A percentile compares a stretch with the other conserved stretches of the same genome.
Evolutionary conservation across 805 yeast species (phyloP).

Genomic region (Yamadazyma ubonensis): DNA sequence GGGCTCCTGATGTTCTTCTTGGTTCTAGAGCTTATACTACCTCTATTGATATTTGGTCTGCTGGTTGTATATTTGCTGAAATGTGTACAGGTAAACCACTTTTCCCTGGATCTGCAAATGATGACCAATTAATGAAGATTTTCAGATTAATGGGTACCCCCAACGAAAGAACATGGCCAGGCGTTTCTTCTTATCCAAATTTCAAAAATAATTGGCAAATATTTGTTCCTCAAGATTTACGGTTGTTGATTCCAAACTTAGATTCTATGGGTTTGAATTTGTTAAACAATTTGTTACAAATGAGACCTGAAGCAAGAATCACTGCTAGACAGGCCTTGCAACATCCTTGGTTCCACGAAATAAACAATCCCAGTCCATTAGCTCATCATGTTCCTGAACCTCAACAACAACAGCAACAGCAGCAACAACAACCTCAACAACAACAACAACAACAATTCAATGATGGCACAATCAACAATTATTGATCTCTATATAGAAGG

Average conservation of each 20-base stretch:
- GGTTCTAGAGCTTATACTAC: slow-evolving; percentile 96
- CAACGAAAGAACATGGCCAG: slow-evolving; percentile 95
- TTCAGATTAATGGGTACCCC: slow-evolving; percentile 97
- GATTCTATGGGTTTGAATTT: slow-evolving; percentile 70
- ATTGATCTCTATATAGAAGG: background rate
- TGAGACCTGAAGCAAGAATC: slow-evolving; percentile 61
- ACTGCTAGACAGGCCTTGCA: slow-evolving; percentile 62
- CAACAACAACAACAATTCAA: slow-evolving; percentile 21
- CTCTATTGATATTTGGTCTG: slow-evolving; percentile 97
- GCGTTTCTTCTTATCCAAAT: slow-evolving; percentile 86
- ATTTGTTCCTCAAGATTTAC: slow-evolving; percentile 84
- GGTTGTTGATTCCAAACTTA: slow-evolving; percentile 63
- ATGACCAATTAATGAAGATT: slow-evolving; percentile 89
- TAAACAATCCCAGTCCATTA: slow-evolving; percentile 42
- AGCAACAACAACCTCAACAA: slow-evolving; percentile 21
- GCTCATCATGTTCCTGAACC: slow-evolving; percentile 28
- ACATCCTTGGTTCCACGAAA: slow-evolving; percentile 83
- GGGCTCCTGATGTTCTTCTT: slow-evolving; percentile 94
- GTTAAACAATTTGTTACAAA: slow-evolving; percentile 55
- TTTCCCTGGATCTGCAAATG: slow-evolving; percentile 95
- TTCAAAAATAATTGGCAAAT: slow-evolving; percentile 81
- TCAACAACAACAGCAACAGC: slow-evolving; percentile 18
- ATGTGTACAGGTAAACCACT: slow-evolving; percentile 98
- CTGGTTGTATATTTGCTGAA: slow-evolving; percentile 97
- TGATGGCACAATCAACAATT: slow-evolving; percentile 19